Evolutionary conservation across 176 grass and related monocot species (phyloP).

Genomic region (Avena eriantha): DNA sequence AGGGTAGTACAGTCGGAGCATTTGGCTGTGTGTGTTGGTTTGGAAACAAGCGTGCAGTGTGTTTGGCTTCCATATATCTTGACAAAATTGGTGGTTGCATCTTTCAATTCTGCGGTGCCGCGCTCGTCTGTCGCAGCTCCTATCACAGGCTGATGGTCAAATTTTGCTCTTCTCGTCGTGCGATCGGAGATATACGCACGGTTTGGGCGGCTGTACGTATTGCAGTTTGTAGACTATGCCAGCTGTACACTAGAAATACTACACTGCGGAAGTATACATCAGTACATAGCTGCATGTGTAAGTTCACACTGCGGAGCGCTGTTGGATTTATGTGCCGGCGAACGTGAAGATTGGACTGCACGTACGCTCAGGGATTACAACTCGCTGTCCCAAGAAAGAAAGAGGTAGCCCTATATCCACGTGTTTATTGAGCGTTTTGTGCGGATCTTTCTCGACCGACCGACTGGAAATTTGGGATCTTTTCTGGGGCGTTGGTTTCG

Average conservation of each 20-base stretch:
- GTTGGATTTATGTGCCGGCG: constrained; percentile 21
- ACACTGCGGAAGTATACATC: constrained; percentile 20
- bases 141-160: constrained; percentile 38
- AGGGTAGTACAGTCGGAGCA: neutral
- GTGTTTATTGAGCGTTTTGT: neutral
- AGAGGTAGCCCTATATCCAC: neutral
- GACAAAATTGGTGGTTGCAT: constrained; percentile 42
- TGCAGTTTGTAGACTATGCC: constrained; percentile 38
- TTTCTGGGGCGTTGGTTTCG: neutral
- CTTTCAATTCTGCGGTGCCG: constrained; percentile 34
- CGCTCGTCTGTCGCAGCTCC: constrained; percentile 22
- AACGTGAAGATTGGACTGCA: constrained; percentile 32
- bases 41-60: neutral
- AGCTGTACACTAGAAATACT: neutral
- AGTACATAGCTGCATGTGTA: constrained; percentile 15
- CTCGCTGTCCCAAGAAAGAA: constrained; percentile 35
- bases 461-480: constrained; percentile 9
- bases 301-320: constrained; percentile 36
- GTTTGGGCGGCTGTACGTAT: constrained; percentile 15
- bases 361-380: neutral
- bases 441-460: constrained; percentile 20
- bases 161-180: neutral
- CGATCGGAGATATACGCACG: neutral
- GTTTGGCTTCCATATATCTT: neutral
- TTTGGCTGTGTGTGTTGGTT: neutral